Conservation (phyloP, 2,329 filamentous ascomycete species). For the Aspergillus sergii region DNA sequence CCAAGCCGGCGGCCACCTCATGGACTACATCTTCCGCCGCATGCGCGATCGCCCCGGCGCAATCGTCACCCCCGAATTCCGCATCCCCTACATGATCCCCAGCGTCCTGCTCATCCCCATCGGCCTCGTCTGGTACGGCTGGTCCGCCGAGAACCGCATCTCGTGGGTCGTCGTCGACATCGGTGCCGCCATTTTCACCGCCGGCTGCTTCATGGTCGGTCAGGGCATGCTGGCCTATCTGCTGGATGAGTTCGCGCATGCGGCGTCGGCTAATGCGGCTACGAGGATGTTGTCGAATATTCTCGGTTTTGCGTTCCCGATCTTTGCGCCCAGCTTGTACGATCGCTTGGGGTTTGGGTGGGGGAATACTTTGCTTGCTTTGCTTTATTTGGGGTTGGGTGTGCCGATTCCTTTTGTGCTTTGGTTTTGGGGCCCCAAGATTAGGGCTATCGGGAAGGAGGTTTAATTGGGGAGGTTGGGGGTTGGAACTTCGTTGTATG, state of each 20-base stretch:
- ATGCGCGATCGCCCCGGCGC: neutral
- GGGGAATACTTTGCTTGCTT: neutral
- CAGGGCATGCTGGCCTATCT: slow-evolving; percentile 2
- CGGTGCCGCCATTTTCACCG: neutral
- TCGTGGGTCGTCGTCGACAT: neutral
- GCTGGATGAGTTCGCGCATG: neutral
- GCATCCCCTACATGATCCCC: slow-evolving; percentile 2
- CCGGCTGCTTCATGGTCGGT: neutral
- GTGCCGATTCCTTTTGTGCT: slow-evolving; percentile 1
- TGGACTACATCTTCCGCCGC: slow-evolving; percentile 1
- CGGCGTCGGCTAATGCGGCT: neutral
- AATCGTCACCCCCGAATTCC: neutral
- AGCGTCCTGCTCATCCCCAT: neutral
- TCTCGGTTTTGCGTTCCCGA: neutral
- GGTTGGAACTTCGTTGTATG: neutral
- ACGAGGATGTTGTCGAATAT: neutral
- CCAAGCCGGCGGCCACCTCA: slow-evolving; percentile 2
- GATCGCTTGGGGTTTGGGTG: neutral
- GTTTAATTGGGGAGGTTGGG: neutral
- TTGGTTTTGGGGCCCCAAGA: neutral
- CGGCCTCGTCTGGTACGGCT: neutral
- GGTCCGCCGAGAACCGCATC: neutral
- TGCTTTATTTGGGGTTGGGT: neutral
- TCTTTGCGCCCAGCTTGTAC: neutral
- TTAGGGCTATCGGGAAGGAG: slow-evolving; percentile 1